These are phyloP conservation scores for Pseudonectria foliicola DNA, from an alignment of 2,329 filamentous ascomycete genomes.

Conservation along the genomic window DNA sequence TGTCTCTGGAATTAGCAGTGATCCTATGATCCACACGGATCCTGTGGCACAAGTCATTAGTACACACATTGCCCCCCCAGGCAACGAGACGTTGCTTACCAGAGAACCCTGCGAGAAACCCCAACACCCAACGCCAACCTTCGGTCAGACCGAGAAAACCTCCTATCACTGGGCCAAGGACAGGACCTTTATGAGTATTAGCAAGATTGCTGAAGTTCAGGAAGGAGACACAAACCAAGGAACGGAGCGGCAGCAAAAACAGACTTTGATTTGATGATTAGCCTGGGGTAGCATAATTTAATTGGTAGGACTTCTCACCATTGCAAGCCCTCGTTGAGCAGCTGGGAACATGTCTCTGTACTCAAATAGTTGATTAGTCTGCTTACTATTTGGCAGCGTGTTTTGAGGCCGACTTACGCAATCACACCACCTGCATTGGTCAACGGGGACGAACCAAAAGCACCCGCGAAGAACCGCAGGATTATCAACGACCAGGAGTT, in stretches of 20 bases:
- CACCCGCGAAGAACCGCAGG: conserved; percentile 56
- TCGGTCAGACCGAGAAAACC: conserved; percentile 51
- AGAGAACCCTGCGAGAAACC: conserved; percentile 51
- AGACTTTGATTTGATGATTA: conserved; percentile 9
- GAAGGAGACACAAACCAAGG: conserved; percentile 32
- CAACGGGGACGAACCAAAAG: conserved; percentile 53
- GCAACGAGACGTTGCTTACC: too few relatives aligned
- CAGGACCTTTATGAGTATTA: conserved; percentile 7
- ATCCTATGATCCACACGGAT: conserved; percentile 44
- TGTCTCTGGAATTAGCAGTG: conserved; percentile 47
- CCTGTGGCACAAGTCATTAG: too few relatives aligned
- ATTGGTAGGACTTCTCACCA: conserved; percentile 19
- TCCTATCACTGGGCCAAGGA: conserved; percentile 46
- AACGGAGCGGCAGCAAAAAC: conserved; percentile 57
- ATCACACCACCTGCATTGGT: conserved; percentile 55
- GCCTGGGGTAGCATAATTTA: too few relatives aligned
- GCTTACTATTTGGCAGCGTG: too few relatives aligned
- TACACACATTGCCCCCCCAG: too few relatives aligned
- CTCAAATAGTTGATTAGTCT: too few relatives aligned
- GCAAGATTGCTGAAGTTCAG: conserved; percentile 37
- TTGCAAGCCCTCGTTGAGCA: conserved; percentile 45
- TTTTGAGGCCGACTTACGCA: conserved; percentile 29
- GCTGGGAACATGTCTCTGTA: conserved; percentile 46
- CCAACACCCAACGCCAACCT: conserved; percentile 58
- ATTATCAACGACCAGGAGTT: conserved; percentile 53